Evolutionary conservation across 352 stramenopile species (phyloP).

Genomic region (Phytophthora hybrid): DNA sequence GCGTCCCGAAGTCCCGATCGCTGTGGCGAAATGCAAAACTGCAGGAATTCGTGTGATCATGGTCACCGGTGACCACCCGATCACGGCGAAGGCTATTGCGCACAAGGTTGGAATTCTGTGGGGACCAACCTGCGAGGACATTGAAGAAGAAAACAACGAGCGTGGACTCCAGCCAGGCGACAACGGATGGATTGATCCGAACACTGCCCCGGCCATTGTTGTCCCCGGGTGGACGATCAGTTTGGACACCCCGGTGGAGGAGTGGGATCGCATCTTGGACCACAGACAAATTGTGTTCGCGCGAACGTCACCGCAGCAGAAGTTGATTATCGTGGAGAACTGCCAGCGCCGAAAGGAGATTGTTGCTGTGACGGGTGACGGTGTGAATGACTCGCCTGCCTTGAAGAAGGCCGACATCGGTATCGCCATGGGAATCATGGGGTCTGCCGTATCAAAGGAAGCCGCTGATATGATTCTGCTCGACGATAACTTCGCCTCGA

Average conservation of each 20-base stretch:
- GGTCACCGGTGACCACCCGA: constrained; percentile 94
- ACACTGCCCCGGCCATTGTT: constrained; percentile 79
- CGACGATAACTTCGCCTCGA: constrained; percentile 98
- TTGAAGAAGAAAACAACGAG: constrained; percentile 81
- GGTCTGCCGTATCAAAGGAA: constrained; percentile 96
- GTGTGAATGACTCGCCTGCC: constrained; percentile 98
- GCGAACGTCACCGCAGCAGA: constrained; percentile 94
- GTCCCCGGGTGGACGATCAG: constrained; percentile 88
- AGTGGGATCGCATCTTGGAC: constrained; percentile 89
- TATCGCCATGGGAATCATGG: constrained; percentile 98
- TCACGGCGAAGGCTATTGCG: constrained; percentile 95
- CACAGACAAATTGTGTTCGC: constrained; percentile 96
- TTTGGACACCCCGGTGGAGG: constrained; percentile 72
- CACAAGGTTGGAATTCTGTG: constrained; percentile 95
- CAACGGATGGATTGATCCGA: constrained; percentile 78
- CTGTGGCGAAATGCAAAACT: constrained; percentile 93
- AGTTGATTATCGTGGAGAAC: constrained; percentile 96
- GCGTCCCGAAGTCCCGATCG: constrained; percentile 86
- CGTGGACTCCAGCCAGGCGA: constrained; percentile 69
- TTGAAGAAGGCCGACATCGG: constrained; percentile 98
- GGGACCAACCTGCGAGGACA: constrained; percentile 84
- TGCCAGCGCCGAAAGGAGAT: constrained; percentile 88
- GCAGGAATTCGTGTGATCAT: constrained; percentile 95
- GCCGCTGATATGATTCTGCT: constrained; percentile 97
- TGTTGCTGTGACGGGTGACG: constrained; percentile 96